Evolutionary conservation across 1,284 basidiomycete genomes (phyloP).

Genomic region (Phellopilus nigrolimitatus): DNA sequence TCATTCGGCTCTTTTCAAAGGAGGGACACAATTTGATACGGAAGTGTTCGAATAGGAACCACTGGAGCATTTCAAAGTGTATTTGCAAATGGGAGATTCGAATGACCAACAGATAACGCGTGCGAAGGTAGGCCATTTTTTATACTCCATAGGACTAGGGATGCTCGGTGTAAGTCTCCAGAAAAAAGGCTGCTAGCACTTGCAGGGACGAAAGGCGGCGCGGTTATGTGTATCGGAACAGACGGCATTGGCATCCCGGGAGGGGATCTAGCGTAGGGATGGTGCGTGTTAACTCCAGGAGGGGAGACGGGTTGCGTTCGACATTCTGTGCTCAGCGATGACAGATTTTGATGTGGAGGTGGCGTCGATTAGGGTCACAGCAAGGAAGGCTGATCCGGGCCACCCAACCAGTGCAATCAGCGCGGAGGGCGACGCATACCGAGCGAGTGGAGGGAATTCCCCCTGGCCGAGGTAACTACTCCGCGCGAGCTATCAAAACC

Average conservation of each 20-base stretch:
- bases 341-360: neutral
- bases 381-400: neutral
- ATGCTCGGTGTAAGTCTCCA: neutral
- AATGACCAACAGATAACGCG: neutral
- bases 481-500: neutral
- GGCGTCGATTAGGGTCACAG: neutral
- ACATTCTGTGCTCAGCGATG: neutral
- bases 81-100: neutral
- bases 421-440: neutral
- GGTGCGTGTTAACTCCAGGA: neutral
- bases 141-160: neutral
- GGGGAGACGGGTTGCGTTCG: neutral
- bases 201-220: neutral
- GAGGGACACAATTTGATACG: too few species aligned
- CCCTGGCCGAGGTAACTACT: constrained; percentile 3
- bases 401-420: too few species aligned
- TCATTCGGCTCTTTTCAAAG: neutral
- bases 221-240: neutral
- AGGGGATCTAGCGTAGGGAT: constrained; percentile 1
- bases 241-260: neutral
- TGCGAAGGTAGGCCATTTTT: constrained; percentile 1
- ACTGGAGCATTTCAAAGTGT: neutral
- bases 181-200: neutral
- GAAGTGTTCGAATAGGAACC: too few species aligned
- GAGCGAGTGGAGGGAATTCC: neutral